These are phyloP conservation scores for Chlorencoelia australis DNA, from an alignment of 2,329 filamentous ascomycete species.

Conservation along the genomic window DNA sequence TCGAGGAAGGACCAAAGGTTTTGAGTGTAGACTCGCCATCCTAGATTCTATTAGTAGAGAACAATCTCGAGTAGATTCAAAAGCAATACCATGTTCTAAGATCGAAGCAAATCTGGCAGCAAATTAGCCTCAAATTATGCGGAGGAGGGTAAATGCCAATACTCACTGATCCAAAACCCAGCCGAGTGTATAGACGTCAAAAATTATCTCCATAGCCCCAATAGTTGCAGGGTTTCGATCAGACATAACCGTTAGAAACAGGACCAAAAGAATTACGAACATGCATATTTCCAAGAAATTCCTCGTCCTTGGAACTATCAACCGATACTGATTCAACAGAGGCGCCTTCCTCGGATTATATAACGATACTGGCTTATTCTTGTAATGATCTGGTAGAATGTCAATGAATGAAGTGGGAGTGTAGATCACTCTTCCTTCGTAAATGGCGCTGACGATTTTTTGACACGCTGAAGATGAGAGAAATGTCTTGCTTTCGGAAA, in stretches of 20 bases:
- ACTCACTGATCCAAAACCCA: constrained; percentile 39
- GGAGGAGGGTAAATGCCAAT: constrained; percentile 47
- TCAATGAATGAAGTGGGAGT: constrained; percentile 75
- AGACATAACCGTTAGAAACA: constrained; percentile 67
- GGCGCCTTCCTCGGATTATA: constrained; percentile 70
- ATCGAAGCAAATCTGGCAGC: constrained; percentile 42
- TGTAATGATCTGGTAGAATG: constrained; percentile 78
- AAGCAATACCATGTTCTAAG: constrained; percentile 49
- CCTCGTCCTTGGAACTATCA: constrained; percentile 70
- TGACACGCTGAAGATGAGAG: constrained; percentile 69
- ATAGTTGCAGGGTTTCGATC: constrained; percentile 49
- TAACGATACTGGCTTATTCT: constrained; percentile 69
- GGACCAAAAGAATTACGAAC: constrained; percentile 55
- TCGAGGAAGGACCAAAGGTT: constrained; percentile 85
- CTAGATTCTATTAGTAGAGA: constrained; percentile 6
- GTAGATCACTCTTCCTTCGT: constrained; percentile 70
- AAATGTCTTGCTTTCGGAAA: constrained; percentile 72
- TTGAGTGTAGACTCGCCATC: constrained; percentile 74
- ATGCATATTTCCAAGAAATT: constrained; percentile 67
- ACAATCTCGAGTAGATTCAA: not conserved
- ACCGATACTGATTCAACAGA: constrained; percentile 72
- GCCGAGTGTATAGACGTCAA: constrained; percentile 64
- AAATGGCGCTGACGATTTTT: constrained; percentile 74
- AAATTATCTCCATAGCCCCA: constrained; percentile 51
- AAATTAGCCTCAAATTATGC: not conserved